phyloP scores from a whole-genome alignment of 768 basidiomycete species.

The Epithele typhae region DNA sequence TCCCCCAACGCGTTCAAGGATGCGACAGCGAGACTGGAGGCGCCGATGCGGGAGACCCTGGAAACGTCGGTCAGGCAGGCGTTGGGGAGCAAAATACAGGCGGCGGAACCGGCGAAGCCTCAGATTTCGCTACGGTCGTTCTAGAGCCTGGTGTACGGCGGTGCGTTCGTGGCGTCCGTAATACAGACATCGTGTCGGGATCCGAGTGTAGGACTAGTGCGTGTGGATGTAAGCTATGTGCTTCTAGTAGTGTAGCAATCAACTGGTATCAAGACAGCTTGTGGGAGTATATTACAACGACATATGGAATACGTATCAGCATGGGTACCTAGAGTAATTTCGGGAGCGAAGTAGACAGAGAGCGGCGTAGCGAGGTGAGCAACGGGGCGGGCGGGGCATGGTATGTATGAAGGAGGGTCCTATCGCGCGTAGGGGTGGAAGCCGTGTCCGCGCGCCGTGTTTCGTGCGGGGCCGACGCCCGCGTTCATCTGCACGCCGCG shows the following conservation, averaged over 20 bases:
- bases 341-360: constrained; percentile 1
- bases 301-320: constrained; percentile 13
- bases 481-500: constrained; percentile 42
- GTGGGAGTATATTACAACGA: constrained; percentile 15
- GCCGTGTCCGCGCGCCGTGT: constrained; percentile 60
- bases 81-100: constrained; percentile 39
- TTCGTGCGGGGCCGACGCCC: constrained; percentile 67
- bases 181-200: neutral
- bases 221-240: constrained; percentile 17
- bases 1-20: constrained; percentile 82
- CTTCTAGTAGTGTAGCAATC: constrained; percentile 15
- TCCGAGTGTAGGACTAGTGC: constrained; percentile 12
- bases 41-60: constrained; percentile 51
- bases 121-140: constrained; percentile 78
- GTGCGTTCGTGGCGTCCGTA: neutral
- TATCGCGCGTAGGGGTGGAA: constrained; percentile 77
- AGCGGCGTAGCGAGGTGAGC: neutral
- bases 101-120: constrained; percentile 49
- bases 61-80: constrained; percentile 79
- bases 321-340: constrained; percentile 10
- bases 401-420: too few species aligned
- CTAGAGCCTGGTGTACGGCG: constrained; percentile 28
- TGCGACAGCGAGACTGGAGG: constrained; percentile 65
- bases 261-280: constrained; percentile 9
- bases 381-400: too few species aligned